phyloP scores from a whole-genome alignment of 805 yeast genomes.

The Lipomyces sp. region DNA sequence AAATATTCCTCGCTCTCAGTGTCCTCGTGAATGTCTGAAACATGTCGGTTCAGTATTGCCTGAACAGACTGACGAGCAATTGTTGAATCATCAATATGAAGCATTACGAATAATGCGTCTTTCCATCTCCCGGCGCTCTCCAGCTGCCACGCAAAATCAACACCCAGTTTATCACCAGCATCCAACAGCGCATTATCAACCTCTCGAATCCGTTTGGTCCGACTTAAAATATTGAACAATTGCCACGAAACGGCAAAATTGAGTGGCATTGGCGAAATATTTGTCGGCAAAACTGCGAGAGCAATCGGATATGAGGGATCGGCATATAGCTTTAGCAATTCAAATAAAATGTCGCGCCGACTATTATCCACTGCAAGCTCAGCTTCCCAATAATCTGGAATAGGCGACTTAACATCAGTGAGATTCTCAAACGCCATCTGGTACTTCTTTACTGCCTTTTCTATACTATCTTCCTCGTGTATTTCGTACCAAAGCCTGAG shows the following conservation, averaged over 20 bases:
- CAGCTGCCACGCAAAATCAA: slow-evolving; percentile 58
- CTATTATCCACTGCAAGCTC: neutral
- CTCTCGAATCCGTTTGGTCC: slow-evolving; percentile 29
- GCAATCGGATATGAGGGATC: slow-evolving; percentile 24
- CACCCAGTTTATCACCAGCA: slow-evolving; percentile 49
- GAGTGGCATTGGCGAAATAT: slow-evolving; percentile 4
- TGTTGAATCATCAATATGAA: slow-evolving; percentile 59
- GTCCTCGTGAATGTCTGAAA: slow-evolving; percentile 38
- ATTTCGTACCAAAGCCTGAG: slow-evolving; percentile 62
- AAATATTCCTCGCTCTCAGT: slow-evolving; percentile 15
- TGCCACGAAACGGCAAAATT: slow-evolving; percentile 53
- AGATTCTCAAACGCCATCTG: slow-evolving; percentile 31
- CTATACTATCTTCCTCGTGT: slow-evolving; percentile 31
- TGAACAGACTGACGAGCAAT: slow-evolving; percentile 52
- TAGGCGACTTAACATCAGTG: slow-evolving; percentile 17
- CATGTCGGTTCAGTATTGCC: slow-evolving; percentile 40
- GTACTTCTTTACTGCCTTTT: slow-evolving; percentile 37
- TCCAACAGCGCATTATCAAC: slow-evolving; percentile 17
- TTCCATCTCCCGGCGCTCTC: slow-evolving; percentile 54
- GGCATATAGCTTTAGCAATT: slow-evolving; percentile 31
- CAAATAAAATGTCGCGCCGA: slow-evolving; percentile 25
- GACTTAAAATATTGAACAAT: slow-evolving; percentile 51
- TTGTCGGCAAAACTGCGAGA: slow-evolving; percentile 14
- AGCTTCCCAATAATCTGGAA: neutral
- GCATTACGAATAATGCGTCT: slow-evolving; percentile 66